Base-by-base conservation (phyloP, 306 rosid species). In the Cicer bijugum region DNA sequence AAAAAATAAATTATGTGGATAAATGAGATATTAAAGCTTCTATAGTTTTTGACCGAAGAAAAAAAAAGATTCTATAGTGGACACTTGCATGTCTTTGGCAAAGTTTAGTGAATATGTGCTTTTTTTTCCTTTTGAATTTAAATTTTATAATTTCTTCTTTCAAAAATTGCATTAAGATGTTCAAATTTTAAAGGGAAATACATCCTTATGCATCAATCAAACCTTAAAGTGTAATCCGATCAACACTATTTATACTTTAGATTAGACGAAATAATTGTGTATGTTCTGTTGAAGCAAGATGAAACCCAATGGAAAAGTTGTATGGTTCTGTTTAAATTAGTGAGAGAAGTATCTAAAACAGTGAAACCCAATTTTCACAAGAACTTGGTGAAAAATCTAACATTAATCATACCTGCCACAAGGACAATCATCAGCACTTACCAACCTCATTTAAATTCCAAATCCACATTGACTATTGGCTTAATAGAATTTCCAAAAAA, bases 391-490 rank as follows among this genome's bases (percentile, higher is more conserved):
- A 23, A 23, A 78, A 78, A 70, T 61, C 65, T n/a, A 70, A 40
- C 59, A 64, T 35, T n/a, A 23, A n/a, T 71, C 9, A 35, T 79
- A 52, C 69, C 74, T 71, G 17, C 59, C 65, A 35, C 72, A 28
- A 51, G 65, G 39, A 62, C 37, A 62, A 15, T 1, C 20, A 53
- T 50, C 38, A 10, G 52, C 72, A 2, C 17, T 5, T 43, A 52
- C 72, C 71, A 45, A 44, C 50, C 50, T 51, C 6, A 71, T 47
- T 16, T 62, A 33, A 67, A 46, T 68, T 39, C 44, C 4, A 37
- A 35, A 6, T 16, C 43, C 61, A 47, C 4, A 10, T 57, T 55
- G 44, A 56, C 46, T 44, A 19, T 55, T 56, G 20, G 28, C 37
- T 65, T 56, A 65, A 56, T 72, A 1, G 9, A 47, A 56, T 72